These are phyloP conservation scores for Blastomyces silverae DNA, from an alignment of 2,329 filamentous ascomycete species.

Conservation along the genomic window DNA sequence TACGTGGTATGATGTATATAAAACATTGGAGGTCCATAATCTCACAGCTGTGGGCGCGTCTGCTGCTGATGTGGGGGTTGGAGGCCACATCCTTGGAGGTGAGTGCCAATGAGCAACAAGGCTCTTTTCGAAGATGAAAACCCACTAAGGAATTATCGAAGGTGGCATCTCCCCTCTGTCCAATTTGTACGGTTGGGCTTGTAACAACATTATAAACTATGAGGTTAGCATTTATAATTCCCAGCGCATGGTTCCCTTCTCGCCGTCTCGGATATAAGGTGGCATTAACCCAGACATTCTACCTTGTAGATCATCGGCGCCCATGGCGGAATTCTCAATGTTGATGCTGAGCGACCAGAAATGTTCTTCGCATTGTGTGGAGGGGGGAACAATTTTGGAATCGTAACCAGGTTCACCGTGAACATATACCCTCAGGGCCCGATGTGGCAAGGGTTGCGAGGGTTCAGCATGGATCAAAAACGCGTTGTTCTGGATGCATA, in stretches of 20 bases:
- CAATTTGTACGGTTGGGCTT: slow-evolving; percentile 31
- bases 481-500: slow-evolving; percentile 31
- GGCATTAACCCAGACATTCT: background rate
- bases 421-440: slow-evolving; percentile 33
- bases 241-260: background rate
- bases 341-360: slow-evolving; percentile 40
- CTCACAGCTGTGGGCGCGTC: slow-evolving; percentile 34
- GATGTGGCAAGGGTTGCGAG: slow-evolving; percentile 37
- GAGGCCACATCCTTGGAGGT: slow-evolving; percentile 27
- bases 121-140: background rate
- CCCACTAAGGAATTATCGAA: slow-evolving; percentile 11
- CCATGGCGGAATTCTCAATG: slow-evolving; percentile 34
- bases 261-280: background rate
- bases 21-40: slow-evolving; percentile 28
- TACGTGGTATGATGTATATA: slow-evolving; percentile 33
- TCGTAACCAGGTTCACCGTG: slow-evolving; percentile 39
- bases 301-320: slow-evolving; percentile 37
- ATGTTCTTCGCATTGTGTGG: slow-evolving; percentile 47
- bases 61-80: slow-evolving; percentile 25
- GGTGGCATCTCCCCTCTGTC: slow-evolving; percentile 34
- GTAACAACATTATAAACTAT: slow-evolving; percentile 33
- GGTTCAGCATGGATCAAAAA: slow-evolving; percentile 29
- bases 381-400: slow-evolving; percentile 40
- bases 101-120: background rate
- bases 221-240: slow-evolving; percentile 23